Evolutionary conservation across 2,329 filamentous ascomycete genomes (phyloP).

Genomic region (Zelopaecilomyces penicillatus): DNA sequence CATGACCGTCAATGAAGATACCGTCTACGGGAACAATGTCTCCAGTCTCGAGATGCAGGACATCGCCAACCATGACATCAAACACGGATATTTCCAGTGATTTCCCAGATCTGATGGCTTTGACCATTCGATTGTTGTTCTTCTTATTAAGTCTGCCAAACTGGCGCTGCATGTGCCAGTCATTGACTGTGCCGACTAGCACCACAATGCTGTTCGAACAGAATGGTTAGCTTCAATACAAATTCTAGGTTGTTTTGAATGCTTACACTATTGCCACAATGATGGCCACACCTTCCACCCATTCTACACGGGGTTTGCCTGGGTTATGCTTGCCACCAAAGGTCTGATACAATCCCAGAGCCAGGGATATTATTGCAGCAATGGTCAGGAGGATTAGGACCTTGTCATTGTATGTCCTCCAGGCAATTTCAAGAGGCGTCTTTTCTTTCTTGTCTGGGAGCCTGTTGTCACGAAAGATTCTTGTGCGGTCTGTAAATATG

Average conservation of each 20-base stretch:
- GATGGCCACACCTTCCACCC: constrained; percentile 61
- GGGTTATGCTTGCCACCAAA: constrained; percentile 39
- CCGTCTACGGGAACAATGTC: constrained; percentile 65
- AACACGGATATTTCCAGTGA: constrained; percentile 55
- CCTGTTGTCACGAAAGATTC: constrained; percentile 63
- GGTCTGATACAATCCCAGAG: constrained; percentile 59
- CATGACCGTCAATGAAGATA: constrained; percentile 50
- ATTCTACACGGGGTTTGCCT: constrained; percentile 45
- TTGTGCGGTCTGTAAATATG: constrained; percentile 47
- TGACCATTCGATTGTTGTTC: constrained; percentile 57
- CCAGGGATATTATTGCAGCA: constrained; percentile 57
- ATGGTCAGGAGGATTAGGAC: constrained; percentile 58
- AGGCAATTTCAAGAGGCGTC: constrained; percentile 61
- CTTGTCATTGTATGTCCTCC: constrained; percentile 56
- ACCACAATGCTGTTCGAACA: constrained; percentile 42
- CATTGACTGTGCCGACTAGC: constrained; percentile 53
- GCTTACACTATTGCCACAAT: constrained; percentile 8
- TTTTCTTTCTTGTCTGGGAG: constrained; percentile 68
- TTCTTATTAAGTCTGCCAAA: constrained; percentile 54
- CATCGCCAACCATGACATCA: constrained; percentile 61
- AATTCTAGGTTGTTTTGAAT: not conserved
- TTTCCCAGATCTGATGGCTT: constrained; percentile 59
- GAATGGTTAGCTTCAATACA: not conserved
- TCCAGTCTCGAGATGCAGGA: constrained; percentile 60
- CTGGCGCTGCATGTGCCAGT: constrained; percentile 60